These are phyloP conservation scores for Pyracantha coccinea DNA, from an alignment of 331 rosid species.

Conservation along the genomic window DNA sequence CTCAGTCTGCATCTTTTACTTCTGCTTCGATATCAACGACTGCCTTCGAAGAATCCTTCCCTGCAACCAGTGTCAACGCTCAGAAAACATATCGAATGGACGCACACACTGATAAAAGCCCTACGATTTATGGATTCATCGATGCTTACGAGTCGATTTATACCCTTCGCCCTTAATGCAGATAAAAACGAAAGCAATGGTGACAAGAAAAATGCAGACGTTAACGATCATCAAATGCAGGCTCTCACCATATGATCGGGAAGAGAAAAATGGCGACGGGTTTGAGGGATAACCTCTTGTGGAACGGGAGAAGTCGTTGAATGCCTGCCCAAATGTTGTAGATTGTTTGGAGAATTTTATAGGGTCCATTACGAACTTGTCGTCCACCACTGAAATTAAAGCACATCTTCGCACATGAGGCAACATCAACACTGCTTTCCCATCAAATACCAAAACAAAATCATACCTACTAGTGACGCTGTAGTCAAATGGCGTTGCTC, in stretches of 20 bases:
- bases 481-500: background rate
- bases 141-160: background rate
- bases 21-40: slow-evolving; percentile 93
- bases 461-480: background rate
- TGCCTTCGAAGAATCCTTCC: slow-evolving; percentile 47
- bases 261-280: background rate
- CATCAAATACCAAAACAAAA: background rate
- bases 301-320: slow-evolving; percentile 50
- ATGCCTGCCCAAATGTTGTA: slow-evolving; percentile 80
- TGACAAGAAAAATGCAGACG: background rate
- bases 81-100: background rate
- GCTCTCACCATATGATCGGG: background rate
- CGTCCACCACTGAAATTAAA: slow-evolving; percentile 52
- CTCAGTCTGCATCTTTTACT: slow-evolving; percentile 77
- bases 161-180: background rate
- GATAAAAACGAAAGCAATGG: background rate
- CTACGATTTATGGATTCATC: background rate
- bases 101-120: background rate
- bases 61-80: slow-evolving; percentile 24
- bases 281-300: slow-evolving; percentile 44
- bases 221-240: background rate
- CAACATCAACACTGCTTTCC: slow-evolving; percentile 2
- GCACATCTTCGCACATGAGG: slow-evolving; percentile 9
- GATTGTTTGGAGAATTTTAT: slow-evolving; percentile 72
- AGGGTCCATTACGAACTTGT: slow-evolving; percentile 81